Evolutionary conservation across 108 stramenopile species (phyloP), one percentile per base, ranked within the genome.

Genomic region (Cyclotella atomus): DNA sequence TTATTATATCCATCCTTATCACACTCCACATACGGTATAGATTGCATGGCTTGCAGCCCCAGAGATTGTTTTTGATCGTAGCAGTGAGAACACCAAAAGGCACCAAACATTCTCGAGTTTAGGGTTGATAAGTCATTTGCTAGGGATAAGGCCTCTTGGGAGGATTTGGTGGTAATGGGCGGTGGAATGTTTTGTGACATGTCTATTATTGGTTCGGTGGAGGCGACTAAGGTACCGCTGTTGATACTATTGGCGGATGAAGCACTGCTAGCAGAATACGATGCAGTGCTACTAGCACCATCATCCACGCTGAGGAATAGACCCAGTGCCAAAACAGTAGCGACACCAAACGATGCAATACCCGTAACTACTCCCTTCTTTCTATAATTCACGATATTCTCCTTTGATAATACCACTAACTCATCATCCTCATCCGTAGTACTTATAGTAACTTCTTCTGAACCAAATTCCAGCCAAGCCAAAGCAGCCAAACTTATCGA

Each of bases 31-130:
- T 97, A 97, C 16, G 81, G 88, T 49, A 97, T 83, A 27, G 79
- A 84, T 65, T 57, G 55, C 81, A 94, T 87, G 27, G 94, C 96
- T 71, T 96, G 82, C 28, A 79, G 70, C 1, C 96, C 95, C 35
- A 97, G 63, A 5, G 67, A 20, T 78, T 95, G 70, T 67, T 97
- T 97, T 71, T 97, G 97, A 81, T 95, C 91, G 54, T 91, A 96
- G 62, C 97, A 97, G 61, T 97, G 97, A 20, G 88, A 85, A 77
- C 97, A 97, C 97, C 97, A 97, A 72, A 91, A 97, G 35, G 97
- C 97, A n/a, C 97, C 97, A 62, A 85, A 97, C 90, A 97, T 91
- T 49, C 69, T 81, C 8, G 97, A 88, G 71, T 96, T 74, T 34
- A 93, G 43, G 0, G 70, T 43, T 62, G 87, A 72, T 38, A 97